These are phyloP conservation scores for Ilyonectria destructans DNA, from an alignment of 2,329 filamentous ascomycete genomes.

Conservation along the genomic window DNA sequence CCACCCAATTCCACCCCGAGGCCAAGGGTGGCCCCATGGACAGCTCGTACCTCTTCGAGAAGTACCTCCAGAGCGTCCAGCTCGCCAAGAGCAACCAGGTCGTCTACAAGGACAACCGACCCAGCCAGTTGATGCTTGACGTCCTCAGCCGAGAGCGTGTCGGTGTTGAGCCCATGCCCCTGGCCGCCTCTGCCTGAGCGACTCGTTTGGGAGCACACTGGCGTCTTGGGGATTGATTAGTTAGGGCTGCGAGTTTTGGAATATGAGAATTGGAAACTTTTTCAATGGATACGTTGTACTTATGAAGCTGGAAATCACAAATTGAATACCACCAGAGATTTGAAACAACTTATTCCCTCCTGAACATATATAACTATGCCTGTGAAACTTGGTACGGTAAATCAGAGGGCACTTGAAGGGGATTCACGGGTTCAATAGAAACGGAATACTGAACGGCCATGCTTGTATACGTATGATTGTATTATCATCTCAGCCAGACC, in stretches of 20 bases:
- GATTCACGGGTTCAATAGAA: no score
- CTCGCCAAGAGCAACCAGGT: conserved; percentile 90
- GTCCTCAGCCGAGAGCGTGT: conserved; percentile 95
- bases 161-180: conserved; percentile 80
- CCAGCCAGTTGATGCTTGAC: conserved; percentile 90
- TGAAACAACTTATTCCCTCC: neutral
- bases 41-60: conserved; percentile 96
- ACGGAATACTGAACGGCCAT: no score
- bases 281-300: conserved; percentile 7
- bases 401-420: neutral
- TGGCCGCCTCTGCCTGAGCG: conserved; percentile 66
- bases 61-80: conserved; percentile 91
- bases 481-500: conserved; percentile 3
- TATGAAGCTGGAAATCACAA: conserved; percentile 7
- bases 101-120: conserved; percentile 88
- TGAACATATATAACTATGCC: neutral
- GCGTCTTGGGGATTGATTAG: conserved; percentile 37
- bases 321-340: conserved; percentile 14
- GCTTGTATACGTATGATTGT: neutral
- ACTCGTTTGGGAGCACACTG: conserved; percentile 24
- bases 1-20: conserved; percentile 98
- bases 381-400: neutral
- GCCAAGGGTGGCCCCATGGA: conserved; percentile 98
- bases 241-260: conserved; percentile 32
- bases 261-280: conserved; percentile 16